Evolutionary conservation across 1,284 basidiomycete species (phyloP).

Genomic region (Porodaedalea pini): DNA sequence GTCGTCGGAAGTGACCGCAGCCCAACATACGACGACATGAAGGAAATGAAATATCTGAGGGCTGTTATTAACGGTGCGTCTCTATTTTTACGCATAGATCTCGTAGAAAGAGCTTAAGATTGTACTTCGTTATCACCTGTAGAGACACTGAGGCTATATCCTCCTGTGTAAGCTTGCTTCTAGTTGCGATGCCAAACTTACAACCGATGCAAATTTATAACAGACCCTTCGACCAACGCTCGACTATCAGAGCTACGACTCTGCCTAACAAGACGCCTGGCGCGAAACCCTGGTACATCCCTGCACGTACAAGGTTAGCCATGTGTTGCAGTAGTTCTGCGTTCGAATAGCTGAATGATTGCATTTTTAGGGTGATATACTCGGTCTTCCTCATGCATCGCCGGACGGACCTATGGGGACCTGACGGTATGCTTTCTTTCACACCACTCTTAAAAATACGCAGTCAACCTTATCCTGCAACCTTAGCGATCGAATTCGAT

Average conservation of each 20-base stretch:
- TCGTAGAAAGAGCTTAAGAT: not conserved
- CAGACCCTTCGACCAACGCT: conserved; percentile 51
- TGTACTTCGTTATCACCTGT: not conserved
- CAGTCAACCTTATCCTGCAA: not conserved
- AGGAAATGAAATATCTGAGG: conserved; percentile 40
- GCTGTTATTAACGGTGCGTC: conserved; percentile 37
- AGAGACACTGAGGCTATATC: conserved; percentile 61
- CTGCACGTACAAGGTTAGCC: conserved; percentile 41
- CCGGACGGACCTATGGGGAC: conserved; percentile 62
- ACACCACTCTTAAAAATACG: not conserved
- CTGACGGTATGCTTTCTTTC: conserved; percentile 46
- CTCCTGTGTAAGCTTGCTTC: conserved; percentile 46
- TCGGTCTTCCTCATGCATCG: conserved; percentile 62
- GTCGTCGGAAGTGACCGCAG: conserved; percentile 30
- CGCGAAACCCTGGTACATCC: conserved; percentile 51
- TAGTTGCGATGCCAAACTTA: not conserved
- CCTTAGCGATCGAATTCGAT: conserved; percentile 40
- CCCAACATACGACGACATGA: conserved; percentile 38
- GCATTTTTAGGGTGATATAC: conserved; percentile 31
- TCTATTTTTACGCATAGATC: not conserved
- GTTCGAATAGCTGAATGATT: not conserved
- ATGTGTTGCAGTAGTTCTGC: no score
- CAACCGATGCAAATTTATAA: not conserved
- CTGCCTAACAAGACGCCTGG: conserved; percentile 42
- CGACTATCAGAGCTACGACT: conserved; percentile 38